These are phyloP conservation scores for Fraxinus ornus DNA, from an alignment of 305 asterid genomes.

Conservation along the genomic window DNA sequence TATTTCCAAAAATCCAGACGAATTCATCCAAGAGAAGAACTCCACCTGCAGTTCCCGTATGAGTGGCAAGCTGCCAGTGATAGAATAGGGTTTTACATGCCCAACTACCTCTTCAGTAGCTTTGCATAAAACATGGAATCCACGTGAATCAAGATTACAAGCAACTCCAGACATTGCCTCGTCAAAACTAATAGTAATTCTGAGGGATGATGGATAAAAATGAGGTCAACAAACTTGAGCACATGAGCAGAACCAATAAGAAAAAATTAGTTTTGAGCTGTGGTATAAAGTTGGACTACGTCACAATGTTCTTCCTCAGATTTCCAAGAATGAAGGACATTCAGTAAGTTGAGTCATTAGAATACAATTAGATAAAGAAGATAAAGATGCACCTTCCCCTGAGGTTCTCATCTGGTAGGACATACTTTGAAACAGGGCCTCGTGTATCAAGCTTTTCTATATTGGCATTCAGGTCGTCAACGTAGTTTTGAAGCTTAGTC, in stretches of 20 bases:
- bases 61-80: conserved; percentile 91
- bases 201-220: conserved; percentile 28
- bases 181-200: conserved; percentile 67
- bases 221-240: not conserved
- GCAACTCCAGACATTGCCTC: conserved; percentile 83
- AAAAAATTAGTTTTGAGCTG: not conserved
- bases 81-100: conserved; percentile 87
- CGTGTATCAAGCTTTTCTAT: conserved; percentile 68
- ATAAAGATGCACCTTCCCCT: conserved; percentile 67
- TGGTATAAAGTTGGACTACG: not conserved
- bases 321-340: not conserved
- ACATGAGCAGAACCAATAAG: not conserved
- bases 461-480: conserved; percentile 76
- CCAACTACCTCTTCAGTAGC: conserved; percentile 95
- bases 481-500: conserved; percentile 69
- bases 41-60: conserved; percentile 85
- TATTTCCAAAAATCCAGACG: conserved; percentile 7
- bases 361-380: conserved; percentile 12
- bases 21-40: conserved; percentile 15
- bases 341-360: conserved; percentile 3
- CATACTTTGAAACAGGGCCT: conserved; percentile 87
- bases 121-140: conserved; percentile 81
- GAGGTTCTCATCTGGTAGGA: conserved; percentile 86
- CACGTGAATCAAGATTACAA: conserved; percentile 84
- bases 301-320: conserved; percentile 1